Percentiles rank a stretch among this genome's conserved stretches.
Evolutionary conservation across 495 filamentous ascomycete species (phyloP).

Genomic region (Hypoxylon fragiforme): DNA sequence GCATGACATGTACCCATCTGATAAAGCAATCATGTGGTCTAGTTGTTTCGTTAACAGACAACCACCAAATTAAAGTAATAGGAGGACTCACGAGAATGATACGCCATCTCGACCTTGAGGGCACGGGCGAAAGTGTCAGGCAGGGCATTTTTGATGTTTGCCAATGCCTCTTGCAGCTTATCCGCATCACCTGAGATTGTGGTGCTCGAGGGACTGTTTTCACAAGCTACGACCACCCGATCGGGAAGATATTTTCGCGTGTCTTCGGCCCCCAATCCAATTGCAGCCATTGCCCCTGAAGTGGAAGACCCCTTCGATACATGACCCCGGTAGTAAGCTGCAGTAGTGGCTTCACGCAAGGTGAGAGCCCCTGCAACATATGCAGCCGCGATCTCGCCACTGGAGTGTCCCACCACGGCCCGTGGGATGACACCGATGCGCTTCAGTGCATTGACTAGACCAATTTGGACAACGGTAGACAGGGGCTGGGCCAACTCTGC

Average conservation of each 20-base stretch:
- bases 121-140: conserved; percentile 12
- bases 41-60: neutral
- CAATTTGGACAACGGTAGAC: conserved; percentile 49
- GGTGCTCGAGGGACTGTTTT: conserved; percentile 48
- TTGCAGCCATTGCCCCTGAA: conserved; percentile 5
- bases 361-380: conserved; percentile 1
- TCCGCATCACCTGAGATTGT: conserved; percentile 45
- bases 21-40: conserved; percentile 30
- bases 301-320: neutral
- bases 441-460: conserved; percentile 51
- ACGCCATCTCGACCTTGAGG: conserved; percentile 46
- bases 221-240: conserved; percentile 42
- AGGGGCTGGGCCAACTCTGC: conserved; percentile 42
- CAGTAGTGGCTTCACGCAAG: neutral
- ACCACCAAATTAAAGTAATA: neutral
- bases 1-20: neutral
- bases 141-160: neutral
- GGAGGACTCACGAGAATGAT: conserved; percentile 44
- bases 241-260: conserved; percentile 6
- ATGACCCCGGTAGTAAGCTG: conserved; percentile 18
- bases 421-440: conserved; percentile 49
- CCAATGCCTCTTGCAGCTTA: neutral
- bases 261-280: conserved; percentile 13
- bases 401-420: conserved; percentile 60
- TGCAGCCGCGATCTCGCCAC: conserved; percentile 58